phyloP scores from a whole-genome alignment of 345 rosid species.

The Citrus medica region DNA sequence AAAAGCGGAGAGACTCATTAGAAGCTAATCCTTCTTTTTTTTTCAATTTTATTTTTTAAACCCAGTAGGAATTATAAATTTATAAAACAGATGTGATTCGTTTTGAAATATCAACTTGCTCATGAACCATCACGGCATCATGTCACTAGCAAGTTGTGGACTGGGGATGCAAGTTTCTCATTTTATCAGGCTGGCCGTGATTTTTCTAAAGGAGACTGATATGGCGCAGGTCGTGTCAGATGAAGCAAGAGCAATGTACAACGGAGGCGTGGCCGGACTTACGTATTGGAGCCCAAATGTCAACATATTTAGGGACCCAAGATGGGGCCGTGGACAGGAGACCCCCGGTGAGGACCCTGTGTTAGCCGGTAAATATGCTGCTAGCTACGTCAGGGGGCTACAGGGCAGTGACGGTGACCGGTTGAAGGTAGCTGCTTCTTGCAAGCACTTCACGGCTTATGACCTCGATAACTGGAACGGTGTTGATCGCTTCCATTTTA shows the following conservation, averaged over 20 bases:
- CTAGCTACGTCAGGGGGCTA: conserved; percentile 71
- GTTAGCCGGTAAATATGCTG: conserved; percentile 66
- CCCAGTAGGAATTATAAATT: neutral
- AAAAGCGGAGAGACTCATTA: neutral
- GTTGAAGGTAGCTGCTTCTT: conserved; percentile 79
- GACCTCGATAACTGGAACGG: conserved; percentile 91
- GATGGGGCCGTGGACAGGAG: conserved; percentile 95
- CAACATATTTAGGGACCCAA: conserved; percentile 75
- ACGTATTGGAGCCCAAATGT: conserved; percentile 85
- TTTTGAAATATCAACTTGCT: neutral
- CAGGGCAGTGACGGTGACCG: conserved; percentile 58
- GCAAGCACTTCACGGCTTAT: conserved; percentile 90
- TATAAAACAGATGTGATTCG: neutral
- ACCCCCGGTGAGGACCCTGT: conserved; percentile 93
- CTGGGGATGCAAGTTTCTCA: conserved; percentile 6
- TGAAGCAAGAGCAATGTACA: conserved; percentile 75
- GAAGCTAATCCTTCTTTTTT: neutral
- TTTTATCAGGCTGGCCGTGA: neutral
- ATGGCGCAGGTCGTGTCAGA: conserved; percentile 64
- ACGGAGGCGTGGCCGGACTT: conserved; percentile 65
- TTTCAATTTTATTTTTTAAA: neutral
- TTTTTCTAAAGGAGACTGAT: conserved; percentile 5
- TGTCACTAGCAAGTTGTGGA: neutral
- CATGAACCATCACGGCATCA: neutral
- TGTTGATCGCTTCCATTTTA: conserved; percentile 66